phyloP scores from a whole-genome alignment of 805 yeast genomes.

The Wickerhamiella spandovensis region DNA sequence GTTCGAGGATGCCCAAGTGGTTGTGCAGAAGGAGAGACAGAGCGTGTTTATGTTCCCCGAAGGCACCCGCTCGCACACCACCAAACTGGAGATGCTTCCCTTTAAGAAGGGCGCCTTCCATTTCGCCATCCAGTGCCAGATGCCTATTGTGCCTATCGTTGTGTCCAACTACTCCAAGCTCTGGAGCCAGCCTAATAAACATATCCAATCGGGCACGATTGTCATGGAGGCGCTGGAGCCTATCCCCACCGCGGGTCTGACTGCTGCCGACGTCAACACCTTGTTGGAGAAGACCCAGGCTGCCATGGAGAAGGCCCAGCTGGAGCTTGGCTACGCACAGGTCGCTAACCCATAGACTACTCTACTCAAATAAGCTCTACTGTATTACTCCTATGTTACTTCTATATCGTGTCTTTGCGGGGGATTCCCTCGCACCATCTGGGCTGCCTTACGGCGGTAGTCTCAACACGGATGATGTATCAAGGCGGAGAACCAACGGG shows the following conservation, averaged over 20 bases:
- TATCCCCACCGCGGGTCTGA: constrained; percentile 52
- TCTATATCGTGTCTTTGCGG: too few species aligned
- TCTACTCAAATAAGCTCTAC: too few species aligned
- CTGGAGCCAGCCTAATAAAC: constrained; percentile 34
- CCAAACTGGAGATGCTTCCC: constrained; percentile 58
- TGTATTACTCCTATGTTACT: too few species aligned
- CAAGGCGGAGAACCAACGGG: too few species aligned
- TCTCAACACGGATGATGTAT: too few species aligned
- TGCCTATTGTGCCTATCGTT: constrained; percentile 81
- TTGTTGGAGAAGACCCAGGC: constrained; percentile 45
- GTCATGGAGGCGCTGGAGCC: constrained; percentile 72
- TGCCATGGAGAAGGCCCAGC: constrained; percentile 35
- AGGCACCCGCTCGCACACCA: constrained; percentile 81
- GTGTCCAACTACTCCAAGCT: constrained; percentile 74
- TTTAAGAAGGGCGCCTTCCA: constrained; percentile 98
- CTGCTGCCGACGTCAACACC: constrained; percentile 54
- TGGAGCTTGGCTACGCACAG: constrained; percentile 22
- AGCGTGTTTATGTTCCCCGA: constrained; percentile 90
- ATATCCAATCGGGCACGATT: constrained; percentile 45
- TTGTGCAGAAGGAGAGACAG: constrained; percentile 49
- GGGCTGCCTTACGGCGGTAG: too few species aligned
- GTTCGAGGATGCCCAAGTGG: constrained; percentile 52
- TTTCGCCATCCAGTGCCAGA: constrained; percentile 80
- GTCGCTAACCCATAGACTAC: background rate
- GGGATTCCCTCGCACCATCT: too few species aligned